phyloP scores from a whole-genome alignment of 2,329 filamentous ascomycete genomes.

The Colletotrichum sojae region DNA sequence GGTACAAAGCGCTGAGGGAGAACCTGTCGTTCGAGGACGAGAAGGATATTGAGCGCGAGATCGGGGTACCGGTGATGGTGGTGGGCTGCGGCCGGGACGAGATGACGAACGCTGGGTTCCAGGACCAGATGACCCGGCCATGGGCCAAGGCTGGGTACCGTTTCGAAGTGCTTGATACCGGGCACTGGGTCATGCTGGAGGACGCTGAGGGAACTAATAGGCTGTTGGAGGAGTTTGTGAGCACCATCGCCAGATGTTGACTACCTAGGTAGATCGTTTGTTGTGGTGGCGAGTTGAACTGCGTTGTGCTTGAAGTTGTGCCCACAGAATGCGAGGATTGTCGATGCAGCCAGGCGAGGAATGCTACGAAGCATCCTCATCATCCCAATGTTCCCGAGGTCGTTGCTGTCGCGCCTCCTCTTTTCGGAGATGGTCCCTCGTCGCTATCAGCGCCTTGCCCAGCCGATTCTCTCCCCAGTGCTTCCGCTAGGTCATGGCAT shows the following conservation, averaged over 20 bases:
- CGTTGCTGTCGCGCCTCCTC: too few relatives aligned
- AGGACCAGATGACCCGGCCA: constrained; percentile 34
- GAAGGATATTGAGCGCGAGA: constrained; percentile 9
- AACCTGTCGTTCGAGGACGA: constrained; percentile 30
- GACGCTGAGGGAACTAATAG: constrained; percentile 1
- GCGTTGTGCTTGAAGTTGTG: too few relatives aligned
- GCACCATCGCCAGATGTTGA: too few relatives aligned
- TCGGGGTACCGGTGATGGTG: constrained; percentile 21
- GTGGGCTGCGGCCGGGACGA: constrained; percentile 26
- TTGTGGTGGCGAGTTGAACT: too few relatives aligned
- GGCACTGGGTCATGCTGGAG: constrained; percentile 37
- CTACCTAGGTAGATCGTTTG: too few relatives aligned
- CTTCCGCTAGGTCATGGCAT: constrained; percentile 4
- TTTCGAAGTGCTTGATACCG: constrained; percentile 32
- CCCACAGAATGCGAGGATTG: too few relatives aligned
- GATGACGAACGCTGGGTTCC: constrained; percentile 23
- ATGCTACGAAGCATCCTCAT: too few relatives aligned
- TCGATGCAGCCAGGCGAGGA: too few relatives aligned
- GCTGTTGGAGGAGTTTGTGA: constrained; percentile 17
- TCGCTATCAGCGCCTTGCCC: constrained; percentile 14
- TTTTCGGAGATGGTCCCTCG: background rate
- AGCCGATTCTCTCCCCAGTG: constrained; percentile 8
- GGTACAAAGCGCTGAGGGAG: constrained; percentile 25
- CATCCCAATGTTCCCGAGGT: background rate
- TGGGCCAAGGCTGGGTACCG: constrained; percentile 27